Conservation (phyloP, 2,329 filamentous ascomycete species). For the Neofusicoccum umdonicola region DNA sequence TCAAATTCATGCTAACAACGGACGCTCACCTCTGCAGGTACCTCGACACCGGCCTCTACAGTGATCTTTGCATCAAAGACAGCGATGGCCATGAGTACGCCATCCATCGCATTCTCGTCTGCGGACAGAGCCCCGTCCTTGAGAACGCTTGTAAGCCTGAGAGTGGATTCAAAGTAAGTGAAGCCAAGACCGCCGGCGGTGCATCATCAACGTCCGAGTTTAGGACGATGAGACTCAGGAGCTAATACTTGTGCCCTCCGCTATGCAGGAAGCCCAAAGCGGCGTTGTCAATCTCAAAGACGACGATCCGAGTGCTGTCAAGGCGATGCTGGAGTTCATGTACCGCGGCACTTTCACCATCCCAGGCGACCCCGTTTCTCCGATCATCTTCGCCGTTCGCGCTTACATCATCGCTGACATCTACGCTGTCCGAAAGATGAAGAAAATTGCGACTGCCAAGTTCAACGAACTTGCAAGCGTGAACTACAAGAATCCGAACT, state of each 20-base stretch:
- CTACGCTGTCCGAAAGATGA: neutral
- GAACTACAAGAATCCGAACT: neutral
- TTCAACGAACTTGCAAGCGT: neutral
- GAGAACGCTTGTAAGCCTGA: neutral
- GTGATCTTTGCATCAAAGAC: too few species aligned
- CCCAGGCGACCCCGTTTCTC: too few species aligned
- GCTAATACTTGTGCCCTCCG: neutral
- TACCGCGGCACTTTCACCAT: slow-evolving; percentile 74
- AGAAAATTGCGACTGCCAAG: neutral
- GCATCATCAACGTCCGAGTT: too few species aligned
- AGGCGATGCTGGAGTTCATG: slow-evolving; percentile 77
- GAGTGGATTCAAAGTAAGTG: neutral
- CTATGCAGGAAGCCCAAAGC: neutral
- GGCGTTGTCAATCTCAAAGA: slow-evolving; percentile 59
- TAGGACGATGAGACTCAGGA: too few species aligned
- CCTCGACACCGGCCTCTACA: neutral
- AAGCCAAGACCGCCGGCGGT: too few species aligned
- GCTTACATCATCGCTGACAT: neutral
- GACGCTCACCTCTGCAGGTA: neutral
- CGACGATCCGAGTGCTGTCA: slow-evolving; percentile 70
- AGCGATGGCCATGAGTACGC: neutral
- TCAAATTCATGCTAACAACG: too few species aligned
- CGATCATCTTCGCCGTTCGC: neutral
- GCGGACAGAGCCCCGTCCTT: neutral
- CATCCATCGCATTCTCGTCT: neutral